A percentile compares a stretch with the other conserved stretches of the same genome.
These are phyloP conservation scores for Thalassiosira pacifica DNA, from an alignment of 352 stramenopile genomes.

Conservation along the genomic window DNA sequence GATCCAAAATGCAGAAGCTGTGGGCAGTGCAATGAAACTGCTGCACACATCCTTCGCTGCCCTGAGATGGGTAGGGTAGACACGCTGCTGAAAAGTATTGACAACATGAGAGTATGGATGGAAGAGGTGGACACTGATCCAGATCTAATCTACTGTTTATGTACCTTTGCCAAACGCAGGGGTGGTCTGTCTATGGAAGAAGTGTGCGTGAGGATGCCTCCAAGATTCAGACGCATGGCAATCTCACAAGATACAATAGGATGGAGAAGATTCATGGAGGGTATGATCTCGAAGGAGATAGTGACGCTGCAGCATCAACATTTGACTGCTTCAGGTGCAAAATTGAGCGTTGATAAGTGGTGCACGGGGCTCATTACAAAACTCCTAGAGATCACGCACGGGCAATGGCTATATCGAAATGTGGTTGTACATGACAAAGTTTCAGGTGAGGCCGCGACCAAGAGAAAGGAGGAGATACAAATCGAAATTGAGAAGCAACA, in stretches of 20 bases:
- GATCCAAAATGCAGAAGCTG: conserved; percentile 23
- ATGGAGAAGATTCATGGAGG: conserved; percentile 49
- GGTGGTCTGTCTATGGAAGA: background rate
- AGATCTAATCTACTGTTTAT: background rate
- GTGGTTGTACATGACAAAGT: conserved; percentile 31
- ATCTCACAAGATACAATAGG: conserved; percentile 38
- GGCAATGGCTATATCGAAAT: conserved; percentile 37
- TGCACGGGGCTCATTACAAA: conserved; percentile 7
- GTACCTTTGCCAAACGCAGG: background rate
- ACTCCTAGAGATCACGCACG: conserved; percentile 31
- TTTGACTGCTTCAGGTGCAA: no score
- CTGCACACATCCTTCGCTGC: conserved; percentile 16
- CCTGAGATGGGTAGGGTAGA: conserved; percentile 19
- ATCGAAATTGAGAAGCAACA: conserved; percentile 37
- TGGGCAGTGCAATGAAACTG: background rate
- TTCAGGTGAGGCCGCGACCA: background rate
- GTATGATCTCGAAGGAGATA: conserved; percentile 30
- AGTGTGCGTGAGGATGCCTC: background rate
- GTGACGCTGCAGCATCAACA: conserved; percentile 1
- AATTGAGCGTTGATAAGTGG: background rate
- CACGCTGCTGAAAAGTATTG: background rate
- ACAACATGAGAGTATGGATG: conserved; percentile 2
- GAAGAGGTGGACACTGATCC: background rate
- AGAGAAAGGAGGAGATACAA: conserved; percentile 42
- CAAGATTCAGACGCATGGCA: background rate